Evolutionary conservation across 2,329 filamentous ascomycete species (phyloP), one percentile per base, ranked within the genome.

Genomic region (Colletotrichum gigasporum): DNA sequence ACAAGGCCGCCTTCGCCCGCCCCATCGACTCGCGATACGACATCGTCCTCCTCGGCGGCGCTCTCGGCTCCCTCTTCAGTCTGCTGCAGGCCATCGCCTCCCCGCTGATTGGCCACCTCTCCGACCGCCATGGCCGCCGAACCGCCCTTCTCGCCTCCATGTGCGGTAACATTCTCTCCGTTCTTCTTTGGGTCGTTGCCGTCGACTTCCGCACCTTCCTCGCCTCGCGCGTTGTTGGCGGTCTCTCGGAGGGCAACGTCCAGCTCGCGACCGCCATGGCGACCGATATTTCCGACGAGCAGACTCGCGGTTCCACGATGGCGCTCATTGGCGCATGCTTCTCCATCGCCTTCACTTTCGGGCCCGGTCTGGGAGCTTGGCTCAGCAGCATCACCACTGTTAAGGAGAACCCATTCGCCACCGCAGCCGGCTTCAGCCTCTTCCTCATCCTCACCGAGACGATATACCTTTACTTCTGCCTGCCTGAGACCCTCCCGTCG

Each of bases 1-100:
- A 99, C 87, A 99, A 99, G 79, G 91, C 94, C 69, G 87, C 92
- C 61, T 99, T 99, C 74, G 90, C 93, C 42, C 90, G 90, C 58
- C 94, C 95, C 44, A 98, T 99, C 77, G 95, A 97, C 74, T 94
- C 94, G 61, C 90, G 93, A 81, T 97, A 99, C 83, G 96, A 99
- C 75, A 97, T 98, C 70, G 94, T 99, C 24, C 86, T 99, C 42
- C 87, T 99, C 5, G 96, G 96, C 56, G 96, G 96, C 48, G 96
- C 95, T 20, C 84, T 99, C 24, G 96, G 96, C 68, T 97, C 94
- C 59, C 83, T 99, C 18, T 99, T 99, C 83, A 95, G 91, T 11
- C 85, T 98, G 47, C 89, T 97, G 45, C 96, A 99, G 76, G 95
- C 96, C 52, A 82, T 98, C 62, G 94, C 95, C 0, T 97, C 94